Base-by-base conservation (phyloP, 192 early-diverging fungal genomes). In the Coemansia sp. region DNA sequence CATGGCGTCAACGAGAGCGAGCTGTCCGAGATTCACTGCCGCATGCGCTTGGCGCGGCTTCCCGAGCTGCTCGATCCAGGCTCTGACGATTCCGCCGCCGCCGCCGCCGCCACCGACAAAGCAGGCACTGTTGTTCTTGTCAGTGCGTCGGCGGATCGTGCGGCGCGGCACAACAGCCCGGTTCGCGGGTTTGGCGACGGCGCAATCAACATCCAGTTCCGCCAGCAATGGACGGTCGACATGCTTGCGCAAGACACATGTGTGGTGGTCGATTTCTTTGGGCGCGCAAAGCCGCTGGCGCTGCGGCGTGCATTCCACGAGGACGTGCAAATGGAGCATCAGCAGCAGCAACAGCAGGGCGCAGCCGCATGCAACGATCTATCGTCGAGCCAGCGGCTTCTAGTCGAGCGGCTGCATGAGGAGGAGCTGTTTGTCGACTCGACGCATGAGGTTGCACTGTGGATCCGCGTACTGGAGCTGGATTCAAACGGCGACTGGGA, bases 391-490 rank as follows among this genome's bases (percentile, higher is more conserved):
- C 71, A 73, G 63, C 76, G 65, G 25, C 66, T 63, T 17, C 62
- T 65, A 25, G 69, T 59, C 2, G 71, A 63, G 61, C 73, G 65
- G 59, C 79, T 63, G 62, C 81, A 68, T 56, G 82, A 78, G 80
- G 88, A 91, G 53, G 89, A 87, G 62, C 72, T 87, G 45, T 74
- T 87, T 36, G 76, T 83, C 3, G 83, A 86, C 29, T 87, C 89
- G 67, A 81, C 86, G 5, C 89, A 91, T 53, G 89, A 92, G 71
- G 53, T 92, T 0, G 48, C 85, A 8, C 71, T 87, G 15, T 89
- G 87, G 82, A 67, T 91, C 8, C 87, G 89, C 23, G 62, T 91
- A 17, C 80, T 84, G 32, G 91, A 92, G 46, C 67, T 89, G n/a
- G 80, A 77, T 11, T 67, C 82, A 2, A 83, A 87, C 35, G 91